Evolutionary conservation across 441 rosid species (phyloP).

Genomic region (Gossypium gossypioides): DNA sequence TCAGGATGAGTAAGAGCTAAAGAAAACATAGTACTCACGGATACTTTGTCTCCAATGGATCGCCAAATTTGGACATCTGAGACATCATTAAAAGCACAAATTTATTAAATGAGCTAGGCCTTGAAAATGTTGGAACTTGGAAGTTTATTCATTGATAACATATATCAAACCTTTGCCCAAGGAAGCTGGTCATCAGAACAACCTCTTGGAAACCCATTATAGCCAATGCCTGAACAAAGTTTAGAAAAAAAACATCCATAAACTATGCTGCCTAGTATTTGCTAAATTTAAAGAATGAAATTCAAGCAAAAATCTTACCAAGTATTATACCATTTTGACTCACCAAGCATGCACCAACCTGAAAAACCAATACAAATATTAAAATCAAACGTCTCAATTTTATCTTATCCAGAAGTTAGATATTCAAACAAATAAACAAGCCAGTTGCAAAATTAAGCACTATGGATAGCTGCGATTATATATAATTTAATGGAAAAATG

Average conservation of each 20-base stretch:
- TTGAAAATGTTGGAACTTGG: background rate
- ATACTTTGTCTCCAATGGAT: slow-evolving; percentile 81
- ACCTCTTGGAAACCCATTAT: slow-evolving; percentile 96
- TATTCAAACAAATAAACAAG: background rate
- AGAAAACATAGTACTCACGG: slow-evolving; percentile 44
- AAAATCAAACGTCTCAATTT: slow-evolving; percentile 3
- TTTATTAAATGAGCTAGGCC: slow-evolving; percentile 6
- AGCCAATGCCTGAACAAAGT: slow-evolving; percentile 64
- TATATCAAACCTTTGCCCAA: slow-evolving; percentile 73
- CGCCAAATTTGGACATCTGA: slow-evolving; percentile 66
- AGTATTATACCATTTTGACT: slow-evolving; percentile 77
- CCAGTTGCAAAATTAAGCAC: slow-evolving; percentile 10
- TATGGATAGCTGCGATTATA: background rate
- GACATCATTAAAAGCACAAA: slow-evolving; percentile 10
- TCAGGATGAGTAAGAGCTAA: slow-evolving; percentile 1
- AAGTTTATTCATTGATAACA: background rate
- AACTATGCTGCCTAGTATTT: background rate
- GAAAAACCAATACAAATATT: slow-evolving; percentile 7
- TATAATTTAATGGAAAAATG: background rate
- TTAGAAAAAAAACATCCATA: background rate
- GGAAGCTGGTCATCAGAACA: slow-evolving; percentile 95
- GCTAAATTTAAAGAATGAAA: background rate
- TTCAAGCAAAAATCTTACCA: slow-evolving; percentile 34
- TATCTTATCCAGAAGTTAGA: background rate
- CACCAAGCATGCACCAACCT: slow-evolving; percentile 98